Percentiles rank a stretch among this genome's conserved stretches.
Conservation (phyloP, 371 early-diverging fungal genomes). For the Nosema granulosis region DNA sequence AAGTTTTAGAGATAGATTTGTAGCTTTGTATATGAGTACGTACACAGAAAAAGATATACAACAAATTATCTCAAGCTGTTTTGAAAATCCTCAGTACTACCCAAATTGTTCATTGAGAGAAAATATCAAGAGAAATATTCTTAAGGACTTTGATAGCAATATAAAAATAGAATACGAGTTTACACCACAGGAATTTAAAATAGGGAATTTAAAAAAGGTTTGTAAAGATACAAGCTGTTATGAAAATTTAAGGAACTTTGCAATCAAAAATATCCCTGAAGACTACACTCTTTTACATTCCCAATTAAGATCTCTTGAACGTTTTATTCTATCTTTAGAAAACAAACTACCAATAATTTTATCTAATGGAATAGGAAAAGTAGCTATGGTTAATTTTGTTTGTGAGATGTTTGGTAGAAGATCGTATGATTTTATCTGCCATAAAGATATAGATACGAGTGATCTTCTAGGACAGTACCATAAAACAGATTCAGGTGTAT, state of each 20-base stretch:
- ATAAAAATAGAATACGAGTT: background rate
- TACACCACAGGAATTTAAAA: background rate
- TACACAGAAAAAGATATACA: slow-evolving; percentile 55
- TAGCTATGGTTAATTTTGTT: slow-evolving; percentile 38
- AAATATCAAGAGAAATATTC: slow-evolving; percentile 41
- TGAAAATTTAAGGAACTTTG: background rate
- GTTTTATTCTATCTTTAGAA: slow-evolving; percentile 35
- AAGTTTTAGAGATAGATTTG: slow-evolving; percentile 93
- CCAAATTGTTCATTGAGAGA: slow-evolving; percentile 37
- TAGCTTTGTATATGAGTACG: slow-evolving; percentile 78
- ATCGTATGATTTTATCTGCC: slow-evolving; percentile 40
- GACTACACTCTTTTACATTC: slow-evolving; percentile 55
- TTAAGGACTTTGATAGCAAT: background rate
- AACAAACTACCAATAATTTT: slow-evolving; percentile 58
- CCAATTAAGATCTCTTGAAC: slow-evolving; percentile 53
- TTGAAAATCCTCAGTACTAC: slow-evolving; percentile 10
- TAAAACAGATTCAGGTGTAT: slow-evolving; percentile 36
- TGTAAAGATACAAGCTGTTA: slow-evolving; percentile 2
- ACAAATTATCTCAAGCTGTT: slow-evolving; percentile 48
- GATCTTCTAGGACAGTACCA: slow-evolving; percentile 63
- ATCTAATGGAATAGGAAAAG: slow-evolving; percentile 39
- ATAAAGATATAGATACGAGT: slow-evolving; percentile 59
- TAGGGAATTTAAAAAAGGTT: slow-evolving; percentile 12
- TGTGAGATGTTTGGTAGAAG: slow-evolving; percentile 31
- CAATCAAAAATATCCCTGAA: background rate